Evolutionary conservation across 495 filamentous ascomycete species (phyloP).

Genomic region (Aspergillus bridgeri): DNA sequence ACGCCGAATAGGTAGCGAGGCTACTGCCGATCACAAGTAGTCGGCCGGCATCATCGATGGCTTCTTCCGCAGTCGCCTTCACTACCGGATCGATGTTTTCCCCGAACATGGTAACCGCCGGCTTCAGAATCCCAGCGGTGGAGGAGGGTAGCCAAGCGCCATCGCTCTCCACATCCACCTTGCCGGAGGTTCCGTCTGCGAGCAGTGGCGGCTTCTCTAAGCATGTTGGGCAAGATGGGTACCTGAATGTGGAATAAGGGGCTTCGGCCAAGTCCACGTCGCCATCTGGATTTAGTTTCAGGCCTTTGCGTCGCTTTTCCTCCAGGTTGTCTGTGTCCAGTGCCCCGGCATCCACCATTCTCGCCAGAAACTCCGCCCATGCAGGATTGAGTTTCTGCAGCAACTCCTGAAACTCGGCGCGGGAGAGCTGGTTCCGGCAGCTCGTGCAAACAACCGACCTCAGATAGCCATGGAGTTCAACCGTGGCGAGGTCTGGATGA

Average conservation of each 20-base stretch:
- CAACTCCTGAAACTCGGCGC: slow-evolving; percentile 70
- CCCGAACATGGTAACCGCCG: slow-evolving; percentile 92
- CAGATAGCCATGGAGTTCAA: slow-evolving; percentile 90
- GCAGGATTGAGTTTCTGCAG: slow-evolving; percentile 77
- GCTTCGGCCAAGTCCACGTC: slow-evolving; percentile 89
- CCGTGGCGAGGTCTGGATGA: slow-evolving; percentile 69
- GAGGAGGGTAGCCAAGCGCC: slow-evolving; percentile 72
- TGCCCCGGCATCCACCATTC: slow-evolving; percentile 67
- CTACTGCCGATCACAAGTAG: slow-evolving; percentile 84
- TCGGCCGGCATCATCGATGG: slow-evolving; percentile 68
- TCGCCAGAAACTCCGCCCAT: slow-evolving; percentile 75
- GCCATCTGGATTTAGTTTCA: slow-evolving; percentile 89
- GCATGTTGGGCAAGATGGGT: slow-evolving; percentile 85
- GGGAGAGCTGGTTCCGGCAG: slow-evolving; percentile 63
- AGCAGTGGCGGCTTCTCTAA: slow-evolving; percentile 60
- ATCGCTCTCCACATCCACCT: slow-evolving; percentile 71
- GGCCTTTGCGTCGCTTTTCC: slow-evolving; percentile 61
- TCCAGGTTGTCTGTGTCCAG: slow-evolving; percentile 72
- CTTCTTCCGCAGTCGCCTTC: slow-evolving; percentile 73
- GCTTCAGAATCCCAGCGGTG: slow-evolving; percentile 81
- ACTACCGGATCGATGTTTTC: slow-evolving; percentile 69
- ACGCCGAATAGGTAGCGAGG: slow-evolving; percentile 91
- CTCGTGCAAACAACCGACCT: slow-evolving; percentile 77
- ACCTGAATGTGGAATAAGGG: slow-evolving; percentile 84
- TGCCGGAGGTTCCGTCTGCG: slow-evolving; percentile 51